These are phyloP conservation scores for Rosa multiflora DNA, from an alignment of 306 rosid species.

Conservation along the genomic window DNA sequence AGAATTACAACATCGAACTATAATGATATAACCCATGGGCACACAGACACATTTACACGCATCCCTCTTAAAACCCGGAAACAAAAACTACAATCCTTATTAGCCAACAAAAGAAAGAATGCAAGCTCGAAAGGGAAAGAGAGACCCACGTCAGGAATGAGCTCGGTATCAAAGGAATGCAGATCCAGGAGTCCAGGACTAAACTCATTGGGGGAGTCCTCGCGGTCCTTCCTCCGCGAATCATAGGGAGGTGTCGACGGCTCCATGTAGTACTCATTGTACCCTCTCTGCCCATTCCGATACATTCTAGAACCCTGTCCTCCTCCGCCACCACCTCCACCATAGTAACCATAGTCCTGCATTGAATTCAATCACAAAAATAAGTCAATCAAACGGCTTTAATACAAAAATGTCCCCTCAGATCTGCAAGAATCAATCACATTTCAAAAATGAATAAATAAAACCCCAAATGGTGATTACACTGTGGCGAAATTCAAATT, in stretches of 20 bases:
- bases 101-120: neutral
- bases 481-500: neutral
- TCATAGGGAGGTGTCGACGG: constrained; percentile 77
- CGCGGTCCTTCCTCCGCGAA: constrained; percentile 58
- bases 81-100: neutral
- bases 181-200: constrained; percentile 98
- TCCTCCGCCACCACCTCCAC: constrained; percentile 48
- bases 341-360: constrained; percentile 76
- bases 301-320: constrained; percentile 78
- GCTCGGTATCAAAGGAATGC: constrained; percentile 93
- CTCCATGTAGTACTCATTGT: constrained; percentile 69
- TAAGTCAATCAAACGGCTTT: constrained; percentile 20
- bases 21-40: neutral
- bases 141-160: constrained; percentile 72
- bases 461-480: neutral
- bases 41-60: neutral
- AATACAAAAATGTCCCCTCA: constrained; percentile 26
- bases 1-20: constrained; percentile 2
- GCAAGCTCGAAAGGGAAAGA: constrained; percentile 13
- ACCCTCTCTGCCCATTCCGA: constrained; percentile 67
- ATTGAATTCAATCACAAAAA: constrained; percentile 37
- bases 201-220: constrained; percentile 70
- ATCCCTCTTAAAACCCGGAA: neutral
- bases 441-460: neutral
- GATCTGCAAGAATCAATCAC: constrained; percentile 31